A percentile compares a stretch with the other conserved stretches of the same genome.
phyloP scores from a whole-genome alignment of 129 eudicot genomes.

The Daucus carota region DH1_v3.0 NC_030388.2:28319001-28319500 shows the following conservation, averaged over 20 bases:
- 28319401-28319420: conserved; percentile 7
- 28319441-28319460: conserved; percentile 41
- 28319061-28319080: not conserved
- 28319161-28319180: not conserved
- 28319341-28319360: conserved; percentile 22
- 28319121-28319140: not conserved
- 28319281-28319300: conserved; percentile 18
- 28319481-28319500: conserved; percentile 50
- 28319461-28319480: conserved; percentile 83
- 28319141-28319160: no score
- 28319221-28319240: conserved; percentile 31
- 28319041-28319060: not conserved
- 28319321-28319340: conserved; percentile 11
- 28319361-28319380: conserved; percentile 18
- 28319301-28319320: conserved; percentile 20
- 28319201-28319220: conserved; percentile 3
- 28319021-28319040: not conserved
- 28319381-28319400: conserved; percentile 21
- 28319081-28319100: not conserved
- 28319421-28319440: conserved; percentile 23
- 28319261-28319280: conserved; percentile 21
- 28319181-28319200: not conserved
- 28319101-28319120: not conserved
- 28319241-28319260: conserved; percentile 19
- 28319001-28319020: not conserved